A percentile compares a stretch with the other conserved stretches of the same genome.
phyloP scores from a whole-genome alignment of 2,329 filamentous ascomycete genomes.

The Periconia digitata region DNA sequence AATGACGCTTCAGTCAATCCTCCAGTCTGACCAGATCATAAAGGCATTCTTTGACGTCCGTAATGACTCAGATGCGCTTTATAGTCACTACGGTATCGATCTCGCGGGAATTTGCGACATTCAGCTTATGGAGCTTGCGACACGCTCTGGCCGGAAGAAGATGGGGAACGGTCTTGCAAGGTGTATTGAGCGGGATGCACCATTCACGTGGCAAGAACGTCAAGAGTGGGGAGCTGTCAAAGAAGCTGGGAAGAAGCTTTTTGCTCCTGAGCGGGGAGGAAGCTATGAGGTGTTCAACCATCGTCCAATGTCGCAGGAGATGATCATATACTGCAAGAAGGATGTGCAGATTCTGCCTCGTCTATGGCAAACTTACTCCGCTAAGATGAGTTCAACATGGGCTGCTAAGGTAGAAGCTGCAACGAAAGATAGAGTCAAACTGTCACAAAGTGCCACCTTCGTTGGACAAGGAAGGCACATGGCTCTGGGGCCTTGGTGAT shows the following conservation, averaged over 20 bases:
- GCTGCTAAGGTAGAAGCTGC: not conserved
- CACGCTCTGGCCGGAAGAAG: constrained; percentile 3
- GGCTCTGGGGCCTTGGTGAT: constrained; percentile 2
- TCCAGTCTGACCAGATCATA: constrained; percentile 24
- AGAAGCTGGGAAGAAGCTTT: constrained; percentile 22
- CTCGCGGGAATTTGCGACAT: constrained; percentile 18
- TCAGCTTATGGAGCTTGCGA: constrained; percentile 24
- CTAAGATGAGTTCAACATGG: not conserved
- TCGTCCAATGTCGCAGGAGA: constrained; percentile 21
- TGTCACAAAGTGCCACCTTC: constrained; percentile 1
- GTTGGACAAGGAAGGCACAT: constrained; percentile 1
- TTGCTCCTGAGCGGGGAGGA: constrained; percentile 20
- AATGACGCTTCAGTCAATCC: constrained; percentile 31
- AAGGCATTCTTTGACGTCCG: constrained; percentile 33
- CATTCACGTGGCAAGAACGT: constrained; percentile 3
- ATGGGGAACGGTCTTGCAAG: constrained; percentile 10
- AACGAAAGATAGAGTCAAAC: not conserved
- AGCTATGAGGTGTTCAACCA: constrained; percentile 27
- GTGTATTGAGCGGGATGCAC: constrained; percentile 12
- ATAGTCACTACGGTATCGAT: constrained; percentile 16
- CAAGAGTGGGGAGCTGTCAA: constrained; percentile 23
- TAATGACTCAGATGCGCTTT: constrained; percentile 31
- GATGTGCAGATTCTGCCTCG: constrained; percentile 19
- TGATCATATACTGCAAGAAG: constrained; percentile 21
- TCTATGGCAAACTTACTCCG: constrained; percentile 4